Evolutionary conservation across 2,329 filamentous ascomycete species (phyloP).

Genomic region (Cordyceps cicadae): DNA sequence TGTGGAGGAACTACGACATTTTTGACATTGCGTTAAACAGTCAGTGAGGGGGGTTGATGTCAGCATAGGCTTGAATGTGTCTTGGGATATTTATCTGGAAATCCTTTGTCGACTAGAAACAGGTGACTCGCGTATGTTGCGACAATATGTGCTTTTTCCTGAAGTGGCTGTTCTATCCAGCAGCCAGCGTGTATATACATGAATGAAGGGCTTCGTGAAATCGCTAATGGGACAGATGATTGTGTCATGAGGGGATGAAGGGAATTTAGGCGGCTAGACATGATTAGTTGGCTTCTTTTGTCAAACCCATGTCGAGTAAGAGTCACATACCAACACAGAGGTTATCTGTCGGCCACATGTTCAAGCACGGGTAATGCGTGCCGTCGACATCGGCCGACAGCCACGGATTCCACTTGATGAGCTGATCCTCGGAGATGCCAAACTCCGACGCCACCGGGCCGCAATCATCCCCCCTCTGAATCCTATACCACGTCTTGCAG

Average conservation of each 20-base stretch:
- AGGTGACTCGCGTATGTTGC: no score
- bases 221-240: background rate
- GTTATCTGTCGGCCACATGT: conserved; percentile 8
- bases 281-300: background rate
- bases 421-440: conserved; percentile 7
- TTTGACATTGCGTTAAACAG: conserved; percentile 30
- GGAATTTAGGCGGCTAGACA: background rate
- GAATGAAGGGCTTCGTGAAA: background rate
- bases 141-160: background rate
- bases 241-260: background rate
- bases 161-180: background rate
- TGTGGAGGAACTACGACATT: conserved; percentile 31
- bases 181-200: background rate
- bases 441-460: conserved; percentile 1
- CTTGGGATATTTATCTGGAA: background rate
- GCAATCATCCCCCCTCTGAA: conserved; percentile 7
- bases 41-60: background rate
- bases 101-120: background rate
- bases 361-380: conserved; percentile 5
- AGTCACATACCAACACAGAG: conserved; percentile 9
- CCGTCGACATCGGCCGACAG: conserved; percentile 6
- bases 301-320: background rate
- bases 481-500: conserved; percentile 10
- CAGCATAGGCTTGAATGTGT: background rate
- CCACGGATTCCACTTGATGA: conserved; percentile 12